Conservation (phyloP, 345 rosid species). For the Eucalyptus erythrocorys region DNA sequence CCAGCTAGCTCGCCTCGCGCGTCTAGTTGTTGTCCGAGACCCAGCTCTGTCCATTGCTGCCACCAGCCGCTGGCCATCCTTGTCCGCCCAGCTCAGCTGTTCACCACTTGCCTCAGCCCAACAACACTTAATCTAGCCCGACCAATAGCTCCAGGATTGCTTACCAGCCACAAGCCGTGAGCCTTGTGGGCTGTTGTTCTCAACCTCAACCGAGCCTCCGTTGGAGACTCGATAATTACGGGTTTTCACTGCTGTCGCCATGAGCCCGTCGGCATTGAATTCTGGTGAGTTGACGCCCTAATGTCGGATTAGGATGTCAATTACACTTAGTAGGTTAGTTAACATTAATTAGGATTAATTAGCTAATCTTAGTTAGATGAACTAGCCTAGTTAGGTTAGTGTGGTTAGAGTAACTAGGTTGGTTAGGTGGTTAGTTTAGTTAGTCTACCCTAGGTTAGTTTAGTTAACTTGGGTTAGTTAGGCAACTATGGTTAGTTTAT, state of each 20-base stretch:
- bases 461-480: too few species aligned
- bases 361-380: too few species aligned
- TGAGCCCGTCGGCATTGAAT: fast-evolving
- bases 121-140: too few species aligned
- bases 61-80: fast-evolving
- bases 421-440: too few species aligned
- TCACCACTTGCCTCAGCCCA: fast-evolving
- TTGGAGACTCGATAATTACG: fast-evolving
- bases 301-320: fast-evolving
- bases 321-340: too few species aligned
- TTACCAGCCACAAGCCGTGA: fast-evolving
- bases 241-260: fast-evolving
- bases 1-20: fast-evolving
- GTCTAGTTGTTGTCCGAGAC: too few species aligned
- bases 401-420: too few species aligned
- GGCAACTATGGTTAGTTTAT: too few species aligned
- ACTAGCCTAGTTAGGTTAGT: too few species aligned
- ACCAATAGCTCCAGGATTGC: fast-evolving
- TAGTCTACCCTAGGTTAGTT: too few species aligned
- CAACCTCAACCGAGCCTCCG: fast-evolving
- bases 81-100: fast-evolving
- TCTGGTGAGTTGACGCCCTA: fast-evolving
- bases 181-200: fast-evolving
- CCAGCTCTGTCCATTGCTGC: fast-evolving
- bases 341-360: too few species aligned